phyloP scores from a whole-genome alignment of 2,329 filamentous ascomycete genomes.

The Curvularia eragrostidis region DNA sequence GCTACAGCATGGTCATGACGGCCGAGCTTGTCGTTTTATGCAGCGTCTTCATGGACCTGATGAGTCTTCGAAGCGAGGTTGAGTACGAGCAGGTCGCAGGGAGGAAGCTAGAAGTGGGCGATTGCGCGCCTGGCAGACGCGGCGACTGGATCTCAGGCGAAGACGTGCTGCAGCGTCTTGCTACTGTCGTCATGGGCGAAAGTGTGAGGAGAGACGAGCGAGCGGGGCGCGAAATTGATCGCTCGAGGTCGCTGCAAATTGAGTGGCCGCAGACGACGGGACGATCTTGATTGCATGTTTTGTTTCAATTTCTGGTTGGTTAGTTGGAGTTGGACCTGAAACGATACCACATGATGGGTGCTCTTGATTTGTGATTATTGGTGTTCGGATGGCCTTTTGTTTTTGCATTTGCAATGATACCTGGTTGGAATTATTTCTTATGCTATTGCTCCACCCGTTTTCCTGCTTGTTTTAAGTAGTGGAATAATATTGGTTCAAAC shows the following conservation, averaged over 20 bases:
- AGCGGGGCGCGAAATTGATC: conserved; percentile 34
- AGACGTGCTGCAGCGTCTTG: conserved; percentile 41
- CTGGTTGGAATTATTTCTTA: background rate
- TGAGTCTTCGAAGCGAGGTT: conserved; percentile 32
- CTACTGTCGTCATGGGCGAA: conserved; percentile 46
- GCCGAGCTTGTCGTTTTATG: conserved; percentile 43
- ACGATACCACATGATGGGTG: conserved; percentile 1
- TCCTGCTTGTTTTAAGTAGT: background rate
- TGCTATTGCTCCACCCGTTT: background rate
- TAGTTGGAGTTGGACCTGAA: background rate
- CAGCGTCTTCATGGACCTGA: conserved; percentile 43
- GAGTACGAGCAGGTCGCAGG: conserved; percentile 38
- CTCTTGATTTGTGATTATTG: background rate
- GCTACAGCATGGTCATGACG: conserved; percentile 44
- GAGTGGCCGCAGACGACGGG: conserved; percentile 21
- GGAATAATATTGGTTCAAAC: background rate
- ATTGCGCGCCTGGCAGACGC: conserved; percentile 32
- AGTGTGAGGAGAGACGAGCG: conserved; percentile 45
- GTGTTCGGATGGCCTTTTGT: background rate
- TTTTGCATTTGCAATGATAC: conserved; percentile 1
- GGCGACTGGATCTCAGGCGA: conserved; percentile 34
- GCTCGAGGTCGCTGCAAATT: conserved; percentile 21
- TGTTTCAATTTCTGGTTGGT: background rate
- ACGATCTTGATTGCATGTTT: background rate
- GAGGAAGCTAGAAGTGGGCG: conserved; percentile 38